Conservation (phyloP, 768 basidiomycete genomes). For the Exsudoporus frostii region DNA sequence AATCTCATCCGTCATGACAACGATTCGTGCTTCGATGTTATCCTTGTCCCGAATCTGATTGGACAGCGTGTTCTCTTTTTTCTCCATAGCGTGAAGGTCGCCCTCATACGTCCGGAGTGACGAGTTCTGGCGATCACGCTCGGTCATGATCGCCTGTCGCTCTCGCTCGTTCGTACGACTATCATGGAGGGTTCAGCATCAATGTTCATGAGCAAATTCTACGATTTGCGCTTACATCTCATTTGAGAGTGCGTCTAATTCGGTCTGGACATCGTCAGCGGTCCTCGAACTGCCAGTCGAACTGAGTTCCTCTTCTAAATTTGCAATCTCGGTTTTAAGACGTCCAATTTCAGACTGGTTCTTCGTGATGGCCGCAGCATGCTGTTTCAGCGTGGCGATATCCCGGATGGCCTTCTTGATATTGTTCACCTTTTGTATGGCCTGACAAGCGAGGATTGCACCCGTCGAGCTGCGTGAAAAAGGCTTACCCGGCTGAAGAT, state of each 20-base stretch:
- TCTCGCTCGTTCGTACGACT: constrained; percentile 71
- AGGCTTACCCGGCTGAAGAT: not conserved
- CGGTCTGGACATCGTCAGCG: constrained; percentile 77
- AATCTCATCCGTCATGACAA: constrained; percentile 58
- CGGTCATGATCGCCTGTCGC: constrained; percentile 49
- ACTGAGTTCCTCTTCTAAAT: constrained; percentile 66
- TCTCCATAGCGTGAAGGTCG: constrained; percentile 59
- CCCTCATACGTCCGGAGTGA: constrained; percentile 54
- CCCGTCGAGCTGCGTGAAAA: not conserved
- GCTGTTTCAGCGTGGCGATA: constrained; percentile 55
- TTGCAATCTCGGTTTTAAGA: constrained; percentile 56
- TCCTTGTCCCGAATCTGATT: constrained; percentile 60
- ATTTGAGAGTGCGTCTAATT: constrained; percentile 60
- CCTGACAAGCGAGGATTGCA: constrained; percentile 35
- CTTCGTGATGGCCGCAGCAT: constrained; percentile 55
- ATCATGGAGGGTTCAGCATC: not conserved
- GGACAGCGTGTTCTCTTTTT: constrained; percentile 54
- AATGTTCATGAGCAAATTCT: not conserved
- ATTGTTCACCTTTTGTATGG: constrained; percentile 46
- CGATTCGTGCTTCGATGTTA: constrained; percentile 52
- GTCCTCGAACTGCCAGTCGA: constrained; percentile 77
- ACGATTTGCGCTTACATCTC: constrained; percentile 54
- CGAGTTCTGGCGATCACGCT: constrained; percentile 59
- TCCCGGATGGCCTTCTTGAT: constrained; percentile 62
- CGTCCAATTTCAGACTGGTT: constrained; percentile 57